Evolutionary conservation across 495 filamentous ascomycete species (phyloP).

Genomic region (Neurospora sp.): DNA sequence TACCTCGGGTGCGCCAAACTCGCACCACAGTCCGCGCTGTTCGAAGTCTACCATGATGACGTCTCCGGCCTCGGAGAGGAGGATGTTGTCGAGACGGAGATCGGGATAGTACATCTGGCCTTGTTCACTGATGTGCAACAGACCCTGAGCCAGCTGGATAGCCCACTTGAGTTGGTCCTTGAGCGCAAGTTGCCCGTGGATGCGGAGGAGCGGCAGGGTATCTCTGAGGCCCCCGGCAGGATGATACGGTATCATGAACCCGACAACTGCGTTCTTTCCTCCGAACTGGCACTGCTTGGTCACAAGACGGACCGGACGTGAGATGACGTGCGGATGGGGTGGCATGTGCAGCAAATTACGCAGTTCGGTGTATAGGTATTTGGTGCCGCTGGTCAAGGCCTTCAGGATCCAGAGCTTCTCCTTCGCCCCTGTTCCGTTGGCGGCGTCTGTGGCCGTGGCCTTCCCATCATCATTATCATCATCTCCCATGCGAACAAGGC

Average conservation of each 20-base stretch:
- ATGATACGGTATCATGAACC: slow-evolving; percentile 36
- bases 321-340: slow-evolving; percentile 33
- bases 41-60: slow-evolving; percentile 43
- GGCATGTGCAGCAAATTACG: slow-evolving; percentile 33
- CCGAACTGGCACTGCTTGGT: slow-evolving; percentile 37
- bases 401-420: slow-evolving; percentile 35
- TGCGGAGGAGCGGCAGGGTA: slow-evolving; percentile 29
- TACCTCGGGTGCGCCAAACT: slow-evolving; percentile 40
- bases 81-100: slow-evolving; percentile 38
- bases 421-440: background rate
- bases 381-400: slow-evolving; percentile 36
- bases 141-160: slow-evolving; percentile 30
- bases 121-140: slow-evolving; percentile 26
- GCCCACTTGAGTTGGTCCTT: slow-evolving; percentile 34
- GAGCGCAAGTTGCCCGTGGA: slow-evolving; percentile 24
- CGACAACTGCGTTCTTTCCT: slow-evolving; percentile 33
- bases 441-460: background rate
- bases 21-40: slow-evolving; percentile 42
- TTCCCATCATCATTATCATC: background rate
- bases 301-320: slow-evolving; percentile 31
- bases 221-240: slow-evolving; percentile 32
- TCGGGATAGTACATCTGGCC: slow-evolving; percentile 38
- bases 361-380: slow-evolving; percentile 39
- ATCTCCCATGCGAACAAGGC: slow-evolving; percentile 26
- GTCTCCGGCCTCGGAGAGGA: slow-evolving; percentile 28